Evolutionary conservation across 306 rosid species (phyloP).

Genomic region (Delonix regia): DNA sequence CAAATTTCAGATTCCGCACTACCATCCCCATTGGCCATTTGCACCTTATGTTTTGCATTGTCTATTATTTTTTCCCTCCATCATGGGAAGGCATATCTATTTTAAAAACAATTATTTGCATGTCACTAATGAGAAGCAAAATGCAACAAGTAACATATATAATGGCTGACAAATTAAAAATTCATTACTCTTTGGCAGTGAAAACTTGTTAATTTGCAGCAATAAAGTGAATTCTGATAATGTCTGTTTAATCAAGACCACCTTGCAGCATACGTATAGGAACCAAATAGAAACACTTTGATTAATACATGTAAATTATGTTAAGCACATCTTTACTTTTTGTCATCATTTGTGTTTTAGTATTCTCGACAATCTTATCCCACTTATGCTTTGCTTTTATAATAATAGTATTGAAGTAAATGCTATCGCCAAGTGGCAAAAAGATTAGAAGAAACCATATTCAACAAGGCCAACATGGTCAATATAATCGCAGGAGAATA

Average conservation of each 20-base stretch:
- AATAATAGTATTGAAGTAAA: neutral
- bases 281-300: neutral
- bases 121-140: neutral
- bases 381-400: constrained; percentile 24
- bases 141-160: neutral
- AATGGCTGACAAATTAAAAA: too few species aligned
- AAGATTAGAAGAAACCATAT: neutral
- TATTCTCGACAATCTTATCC: constrained; percentile 2
- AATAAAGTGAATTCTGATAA: constrained; percentile 18
- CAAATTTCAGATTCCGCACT: too few species aligned
- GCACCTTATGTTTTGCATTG: too few species aligned
- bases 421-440: neutral
- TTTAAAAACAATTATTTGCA: neutral
- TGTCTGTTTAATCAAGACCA: constrained; percentile 8
- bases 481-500: constrained; percentile 10
- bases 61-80: neutral
- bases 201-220: neutral
- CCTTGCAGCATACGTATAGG: neutral
- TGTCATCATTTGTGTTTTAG: constrained; percentile 18
- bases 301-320: neutral
- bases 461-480: constrained; percentile 13
- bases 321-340: constrained; percentile 15
- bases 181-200: neutral
- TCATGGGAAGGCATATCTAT: neutral
- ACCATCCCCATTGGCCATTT: too few species aligned